Evolutionary conservation across 768 basidiomycete genomes (phyloP), one percentile per base, ranked within the genome.

Genomic region (Mycena olivaceomarginata): DNA sequence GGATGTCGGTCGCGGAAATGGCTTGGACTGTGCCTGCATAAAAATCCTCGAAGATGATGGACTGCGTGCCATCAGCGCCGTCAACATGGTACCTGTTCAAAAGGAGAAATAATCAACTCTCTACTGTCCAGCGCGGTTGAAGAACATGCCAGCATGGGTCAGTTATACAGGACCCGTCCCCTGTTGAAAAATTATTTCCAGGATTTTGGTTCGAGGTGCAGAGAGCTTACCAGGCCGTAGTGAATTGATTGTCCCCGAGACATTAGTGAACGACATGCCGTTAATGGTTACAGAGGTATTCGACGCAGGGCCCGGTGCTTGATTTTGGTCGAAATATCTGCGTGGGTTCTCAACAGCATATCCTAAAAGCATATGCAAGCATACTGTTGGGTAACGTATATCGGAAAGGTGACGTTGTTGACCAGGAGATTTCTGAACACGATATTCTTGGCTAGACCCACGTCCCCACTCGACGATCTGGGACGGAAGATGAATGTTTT

Each of bases 241-340:
- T 20, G 77, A 78, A 39, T 75, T 78, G 48, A 78, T 75, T 13
- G 77, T 78, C 18, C 74, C 77, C 16, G 16, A 48, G 7, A 78
- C 12, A 31, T 75, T 75, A 1, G 64, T 31, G 66, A 78, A 66
- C 37, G 74, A 67, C 20, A 78, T 22, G 18, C 77, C 66, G 3
- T 72, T 57, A 39, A 75, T 75, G 7, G 10, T 72, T 2, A 75
- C 74, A 7, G 74, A 78, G 8, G 51, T 71, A 40, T 75, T 78
- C 11, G 77, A 78, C 10, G 74, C 70, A n/a, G 77, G 74, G 2
- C 66, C 72, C 22, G 77, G 70, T 37, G 77, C n/a, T 57, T 78
- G 77, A 18, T 70, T 75, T 59, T 78, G 77, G 51, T 78, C 77
- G 40, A 62, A 75, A 43, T 78, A 75, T 51, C 77, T 78, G 39